Conservation (phyloP, 306 rosid genomes). For the Pueraria montana region DNA sequence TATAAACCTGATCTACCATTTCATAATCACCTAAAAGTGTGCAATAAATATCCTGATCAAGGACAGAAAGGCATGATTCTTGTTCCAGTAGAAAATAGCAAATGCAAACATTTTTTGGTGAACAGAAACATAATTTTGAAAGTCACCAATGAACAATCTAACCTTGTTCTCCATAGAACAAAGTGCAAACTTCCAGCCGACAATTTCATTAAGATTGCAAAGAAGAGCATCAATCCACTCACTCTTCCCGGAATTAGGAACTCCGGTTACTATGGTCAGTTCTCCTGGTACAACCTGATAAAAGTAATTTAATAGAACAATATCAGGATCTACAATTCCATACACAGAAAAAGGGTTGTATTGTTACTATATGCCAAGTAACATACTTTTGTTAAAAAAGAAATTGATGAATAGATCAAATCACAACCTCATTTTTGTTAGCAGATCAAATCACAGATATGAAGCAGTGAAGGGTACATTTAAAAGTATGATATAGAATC, state of each 20-base stretch:
- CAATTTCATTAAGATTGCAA: constrained; percentile 76
- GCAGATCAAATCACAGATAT: constrained; percentile 27
- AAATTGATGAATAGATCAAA: constrained; percentile 29
- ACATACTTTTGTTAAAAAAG: not conserved
- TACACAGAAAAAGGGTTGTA: not conserved
- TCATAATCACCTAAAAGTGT: not conserved
- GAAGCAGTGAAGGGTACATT: not conserved
- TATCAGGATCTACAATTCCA: constrained; percentile 18
- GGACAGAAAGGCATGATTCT: not conserved
- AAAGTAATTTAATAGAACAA: constrained; percentile 41
- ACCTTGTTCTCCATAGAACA: constrained; percentile 98
- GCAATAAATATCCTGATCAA: constrained; percentile 22
- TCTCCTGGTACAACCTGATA: constrained; percentile 95
- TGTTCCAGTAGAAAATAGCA: not conserved
- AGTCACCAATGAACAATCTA: constrained; percentile 49
- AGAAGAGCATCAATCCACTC: constrained; percentile 99
- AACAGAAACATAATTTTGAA: constrained; percentile 24
- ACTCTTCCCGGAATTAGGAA: constrained; percentile 99
- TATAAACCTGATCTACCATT: constrained; percentile 8
- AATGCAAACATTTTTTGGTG: constrained; percentile 7
- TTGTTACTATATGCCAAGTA: not conserved
- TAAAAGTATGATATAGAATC: constrained; percentile 3
- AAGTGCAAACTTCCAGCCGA: constrained; percentile 91
- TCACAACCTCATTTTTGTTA: not conserved
- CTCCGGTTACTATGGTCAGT: constrained; percentile 89